Percentiles rank a stretch among this genome's conserved stretches.
Conservation (phyloP, 2,329 filamentous ascomycete species). For the Trichoderma aggressivum region DNA sequence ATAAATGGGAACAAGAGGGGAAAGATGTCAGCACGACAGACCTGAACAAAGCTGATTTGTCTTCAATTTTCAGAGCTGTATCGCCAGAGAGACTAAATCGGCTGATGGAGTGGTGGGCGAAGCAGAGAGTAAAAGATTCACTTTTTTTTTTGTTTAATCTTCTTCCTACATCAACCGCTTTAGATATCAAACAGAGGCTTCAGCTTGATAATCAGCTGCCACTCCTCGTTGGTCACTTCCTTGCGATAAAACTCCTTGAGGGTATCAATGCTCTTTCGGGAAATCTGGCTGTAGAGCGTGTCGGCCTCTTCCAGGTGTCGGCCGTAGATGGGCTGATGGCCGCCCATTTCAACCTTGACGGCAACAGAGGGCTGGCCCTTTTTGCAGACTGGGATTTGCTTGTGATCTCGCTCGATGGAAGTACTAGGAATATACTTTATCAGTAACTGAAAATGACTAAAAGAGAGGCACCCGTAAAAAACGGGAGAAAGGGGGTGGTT, state of each 20-base stretch:
- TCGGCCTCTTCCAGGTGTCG: constrained; percentile 93
- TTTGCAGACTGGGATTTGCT: constrained; percentile 87
- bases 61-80: not conserved
- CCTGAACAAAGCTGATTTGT: not conserved
- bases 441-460: constrained; percentile 28
- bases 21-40: not conserved
- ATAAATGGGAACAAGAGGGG: not conserved
- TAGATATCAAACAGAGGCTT: constrained; percentile 88
- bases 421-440: constrained; percentile 57
- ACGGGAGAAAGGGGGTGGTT: not conserved
- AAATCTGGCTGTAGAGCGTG: constrained; percentile 81
- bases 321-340: constrained; percentile 89
- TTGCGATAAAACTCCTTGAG: constrained; percentile 93
- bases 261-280: constrained; percentile 83
- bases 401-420: constrained; percentile 96
- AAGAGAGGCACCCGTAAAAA: not conserved
- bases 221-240: constrained; percentile 89
- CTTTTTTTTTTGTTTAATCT: not conserved
- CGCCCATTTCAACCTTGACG: constrained; percentile 92
- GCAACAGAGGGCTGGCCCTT: constrained; percentile 96
- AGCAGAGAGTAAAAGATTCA: not conserved
- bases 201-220: constrained; percentile 89
- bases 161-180: constrained; percentile 21
- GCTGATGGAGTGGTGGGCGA: not conserved
- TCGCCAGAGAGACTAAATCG: not conserved